Evolutionary conservation across 148 eudicot genomes (phyloP).

Genomic region (Selenicereus undatus): DNA sequence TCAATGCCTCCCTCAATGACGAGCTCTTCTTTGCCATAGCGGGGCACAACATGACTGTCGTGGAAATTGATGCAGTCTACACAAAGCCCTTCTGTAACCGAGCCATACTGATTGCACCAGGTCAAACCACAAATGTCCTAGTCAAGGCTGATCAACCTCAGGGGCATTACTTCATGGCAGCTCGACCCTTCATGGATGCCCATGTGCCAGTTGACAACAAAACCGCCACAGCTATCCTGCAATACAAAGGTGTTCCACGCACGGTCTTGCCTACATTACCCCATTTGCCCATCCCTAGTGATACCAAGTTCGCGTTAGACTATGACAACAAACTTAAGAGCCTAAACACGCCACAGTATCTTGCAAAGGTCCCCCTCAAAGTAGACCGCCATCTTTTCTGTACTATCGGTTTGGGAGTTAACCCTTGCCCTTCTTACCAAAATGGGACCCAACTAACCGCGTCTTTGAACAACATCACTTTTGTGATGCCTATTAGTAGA

Average conservation of each 20-base stretch:
- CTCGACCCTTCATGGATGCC: conserved; percentile 48
- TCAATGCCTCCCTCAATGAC: conserved; percentile 61
- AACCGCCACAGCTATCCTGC: conserved; percentile 49
- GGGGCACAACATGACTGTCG: conserved; percentile 50
- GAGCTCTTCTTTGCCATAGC: conserved; percentile 55
- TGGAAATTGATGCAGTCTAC: conserved; percentile 61
- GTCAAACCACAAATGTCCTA: conserved; percentile 56
- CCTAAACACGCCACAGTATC: conserved; percentile 39
- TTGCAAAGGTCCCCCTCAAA: conserved; percentile 45
- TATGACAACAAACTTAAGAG: conserved; percentile 41
- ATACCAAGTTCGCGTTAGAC: conserved; percentile 35
- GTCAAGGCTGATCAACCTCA: conserved; percentile 40
- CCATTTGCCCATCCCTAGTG: conserved; percentile 37
- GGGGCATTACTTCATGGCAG: conserved; percentile 57
- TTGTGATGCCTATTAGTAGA: no score
- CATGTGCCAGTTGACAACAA: conserved; percentile 50
- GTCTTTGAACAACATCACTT: conserved; percentile 52
- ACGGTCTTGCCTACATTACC: conserved; percentile 43
- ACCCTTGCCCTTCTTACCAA: conserved; percentile 37
- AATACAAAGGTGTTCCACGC: conserved; percentile 50
- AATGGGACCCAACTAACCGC: conserved; percentile 49
- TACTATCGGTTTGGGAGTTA: conserved; percentile 42
- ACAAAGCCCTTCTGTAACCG: conserved; percentile 43
- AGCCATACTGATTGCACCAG: conserved; percentile 47
- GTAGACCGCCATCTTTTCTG: conserved; percentile 39